Evolutionary conservation across 2,329 filamentous ascomycete species (phyloP), one percentile per base, ranked within the genome.

Genomic region (Arthrobotrys musiformis): DNA sequence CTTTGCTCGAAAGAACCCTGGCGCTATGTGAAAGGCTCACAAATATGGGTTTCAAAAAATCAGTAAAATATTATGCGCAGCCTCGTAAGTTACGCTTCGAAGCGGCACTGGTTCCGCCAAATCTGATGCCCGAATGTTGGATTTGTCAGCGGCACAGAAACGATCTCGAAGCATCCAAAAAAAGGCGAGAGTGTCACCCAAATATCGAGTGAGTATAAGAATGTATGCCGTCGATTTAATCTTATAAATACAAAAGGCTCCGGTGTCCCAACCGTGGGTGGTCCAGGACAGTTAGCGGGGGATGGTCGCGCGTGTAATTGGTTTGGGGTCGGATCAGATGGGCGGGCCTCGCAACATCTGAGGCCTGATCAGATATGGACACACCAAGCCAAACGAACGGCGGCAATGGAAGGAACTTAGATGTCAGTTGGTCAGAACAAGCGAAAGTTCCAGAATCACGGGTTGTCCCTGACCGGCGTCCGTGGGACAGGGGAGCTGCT

Each of bases 371-470:
- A n/a, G n/a, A n/a, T 70, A 70, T 52, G 42, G 56, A 44, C 56
- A 54, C 30, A 42, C 24, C 30, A 28, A 35, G n/a, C 35, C 17
- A 24, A 35, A 11, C 30, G 30, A 40, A 30, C 48, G 19, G 37
- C 44, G 44, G n/a, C 42, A 50, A 52, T 30, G 56, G 40, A 52
- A 42, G 48, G 44, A 40, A 60, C 22, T 22, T 22, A 26, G 44
- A 58, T 48, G 60, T 64, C 69, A 66, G 35, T 66, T 22, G 69
- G 60, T 37, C 58, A 58, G 58, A 58, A 42, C 61, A 50, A 54
- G 54, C 69, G 69, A 73, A 73, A 40, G 50, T 73, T 73, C 69
- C 54, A 67, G 69, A 73, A 73, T 73, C 69, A 66, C 61, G 69
- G 61, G 61, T 60, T 63, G 61, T 70, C 40, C 44, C 54, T 58